Evolutionary conservation across 371 early-diverging fungal genomes (phyloP).

Genomic region (Coemansia sp.): DNA sequence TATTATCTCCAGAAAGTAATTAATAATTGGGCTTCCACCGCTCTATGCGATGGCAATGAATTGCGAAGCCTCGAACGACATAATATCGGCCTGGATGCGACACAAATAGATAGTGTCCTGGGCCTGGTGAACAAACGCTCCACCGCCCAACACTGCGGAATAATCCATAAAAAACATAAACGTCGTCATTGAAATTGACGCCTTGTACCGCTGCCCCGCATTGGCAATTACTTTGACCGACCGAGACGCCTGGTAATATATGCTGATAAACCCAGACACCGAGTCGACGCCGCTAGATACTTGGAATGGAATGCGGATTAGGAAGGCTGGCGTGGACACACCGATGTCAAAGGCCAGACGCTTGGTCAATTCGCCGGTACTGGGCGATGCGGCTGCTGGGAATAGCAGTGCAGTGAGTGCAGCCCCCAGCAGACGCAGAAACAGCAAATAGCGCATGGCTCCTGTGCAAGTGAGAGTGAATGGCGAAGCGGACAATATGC

Average conservation of each 20-base stretch:
- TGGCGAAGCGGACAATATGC: not conserved
- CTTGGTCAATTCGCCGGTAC: not conserved
- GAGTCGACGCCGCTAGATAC: constrained; percentile 10
- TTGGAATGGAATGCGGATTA: constrained; percentile 26
- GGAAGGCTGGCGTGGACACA: constrained; percentile 18
- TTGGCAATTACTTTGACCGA: constrained; percentile 22
- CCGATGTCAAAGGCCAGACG: constrained; percentile 17
- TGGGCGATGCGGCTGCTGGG: too few relatives aligned
- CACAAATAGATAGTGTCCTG: constrained; percentile 36
- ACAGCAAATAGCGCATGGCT: not conserved
- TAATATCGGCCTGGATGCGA: constrained; percentile 17
- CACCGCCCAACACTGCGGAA: constrained; percentile 4
- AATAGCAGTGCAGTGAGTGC: not conserved
- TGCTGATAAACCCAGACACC: constrained; percentile 20
- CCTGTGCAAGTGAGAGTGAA: too few relatives aligned
- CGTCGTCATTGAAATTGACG: constrained; percentile 25
- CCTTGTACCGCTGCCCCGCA: constrained; percentile 20
- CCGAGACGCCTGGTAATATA: constrained; percentile 36
- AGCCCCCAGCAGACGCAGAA: not conserved
- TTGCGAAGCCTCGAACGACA: not conserved
- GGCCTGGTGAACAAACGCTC: constrained; percentile 8
- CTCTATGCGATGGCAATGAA: not conserved
- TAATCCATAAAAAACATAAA: constrained; percentile 36
- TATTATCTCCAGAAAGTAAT: too few relatives aligned
- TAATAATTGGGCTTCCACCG: not conserved